These are phyloP conservation scores for Rutidosis leptorrhynchoides DNA, from an alignment of 129 eudicot species.

Conservation along the genomic window DNA sequence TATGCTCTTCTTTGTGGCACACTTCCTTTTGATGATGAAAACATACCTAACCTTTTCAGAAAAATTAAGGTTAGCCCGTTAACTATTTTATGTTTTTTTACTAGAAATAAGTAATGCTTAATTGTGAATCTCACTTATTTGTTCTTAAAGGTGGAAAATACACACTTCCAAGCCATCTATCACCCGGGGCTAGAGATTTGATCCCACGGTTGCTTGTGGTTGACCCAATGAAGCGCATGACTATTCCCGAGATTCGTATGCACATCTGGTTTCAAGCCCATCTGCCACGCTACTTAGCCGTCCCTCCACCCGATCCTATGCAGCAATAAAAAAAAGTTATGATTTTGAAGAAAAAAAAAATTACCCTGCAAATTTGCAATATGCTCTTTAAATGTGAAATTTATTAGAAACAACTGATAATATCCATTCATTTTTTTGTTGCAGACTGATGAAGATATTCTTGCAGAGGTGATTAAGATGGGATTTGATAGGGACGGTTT, in stretches of 20 bases:
- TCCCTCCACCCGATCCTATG: constrained; percentile 84
- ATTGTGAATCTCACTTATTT: constrained; percentile 15
- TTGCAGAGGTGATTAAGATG: constrained; percentile 77
- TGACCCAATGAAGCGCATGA: constrained; percentile 84
- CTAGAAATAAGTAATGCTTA: background rate
- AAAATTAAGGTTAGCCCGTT: constrained; percentile 58
- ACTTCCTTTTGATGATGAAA: constrained; percentile 96
- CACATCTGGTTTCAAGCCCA: constrained; percentile 88
- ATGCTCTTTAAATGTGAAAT: too few species aligned
- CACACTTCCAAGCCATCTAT: constrained; percentile 89
- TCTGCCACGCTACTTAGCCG: constrained; percentile 85
- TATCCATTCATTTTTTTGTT: too few species aligned
- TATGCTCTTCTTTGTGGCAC: constrained; percentile 92
- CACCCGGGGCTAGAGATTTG: constrained; percentile 81
- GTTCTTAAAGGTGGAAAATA: constrained; percentile 72
- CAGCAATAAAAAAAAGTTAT: constrained; percentile 89
- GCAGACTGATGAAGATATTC: constrained; percentile 95
- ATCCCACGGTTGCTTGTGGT: constrained; percentile 89
- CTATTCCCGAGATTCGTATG: too few species aligned
- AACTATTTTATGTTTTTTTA: background rate
- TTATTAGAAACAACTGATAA: too few species aligned
- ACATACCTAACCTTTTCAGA: constrained; percentile 79
- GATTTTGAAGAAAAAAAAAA: too few species aligned
- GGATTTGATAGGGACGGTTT: too few species aligned
- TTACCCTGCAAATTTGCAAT: too few species aligned